Evolutionary conservation across 192 early-diverging fungal genomes (phyloP).

Genomic region (Cetraspora pellucida): DNA sequence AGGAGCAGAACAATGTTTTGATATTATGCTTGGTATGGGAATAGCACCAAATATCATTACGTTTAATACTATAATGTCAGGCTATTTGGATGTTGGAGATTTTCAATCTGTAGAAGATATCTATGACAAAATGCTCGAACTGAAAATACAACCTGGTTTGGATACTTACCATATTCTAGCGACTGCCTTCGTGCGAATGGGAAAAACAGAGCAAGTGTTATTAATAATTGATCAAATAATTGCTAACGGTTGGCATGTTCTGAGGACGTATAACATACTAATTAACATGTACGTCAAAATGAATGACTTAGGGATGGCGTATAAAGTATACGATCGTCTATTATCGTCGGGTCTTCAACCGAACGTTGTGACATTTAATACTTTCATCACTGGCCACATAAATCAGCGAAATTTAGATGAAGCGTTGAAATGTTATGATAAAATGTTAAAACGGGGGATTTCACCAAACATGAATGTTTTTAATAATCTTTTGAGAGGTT

Average conservation of each 20-base stretch:
- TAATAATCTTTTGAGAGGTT: slow-evolving; percentile 23
- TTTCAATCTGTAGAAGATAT: neutral
- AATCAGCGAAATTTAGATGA: slow-evolving; percentile 12
- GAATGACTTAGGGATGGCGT: slow-evolving; percentile 16
- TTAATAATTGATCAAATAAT: slow-evolving; percentile 5
- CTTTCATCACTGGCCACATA: slow-evolving; percentile 21
- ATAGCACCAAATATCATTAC: slow-evolving; percentile 9
- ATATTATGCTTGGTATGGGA: neutral
- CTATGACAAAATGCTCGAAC: slow-evolving; percentile 19
- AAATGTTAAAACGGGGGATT: slow-evolving; percentile 23
- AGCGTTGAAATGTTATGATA: slow-evolving; percentile 7
- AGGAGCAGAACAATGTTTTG: slow-evolving; percentile 15
- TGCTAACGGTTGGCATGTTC: neutral
- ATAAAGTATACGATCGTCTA: neutral
- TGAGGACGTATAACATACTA: slow-evolving; percentile 24
- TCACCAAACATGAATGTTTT: slow-evolving; percentile 20
- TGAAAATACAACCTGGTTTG: slow-evolving; percentile 9
- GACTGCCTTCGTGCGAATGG: neutral
- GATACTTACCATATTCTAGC: slow-evolving; percentile 27
- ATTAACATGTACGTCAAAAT: slow-evolving; percentile 17
- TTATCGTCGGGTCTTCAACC: slow-evolving; percentile 6
- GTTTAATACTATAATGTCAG: slow-evolving; percentile 26
- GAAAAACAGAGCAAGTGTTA: neutral
- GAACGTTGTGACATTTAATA: slow-evolving; percentile 17
- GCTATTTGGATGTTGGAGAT: slow-evolving; percentile 1